These are phyloP conservation scores for Scenedesmus sp. DNA, from an alignment of 163 green algal species.

Conservation along the genomic window DNA sequence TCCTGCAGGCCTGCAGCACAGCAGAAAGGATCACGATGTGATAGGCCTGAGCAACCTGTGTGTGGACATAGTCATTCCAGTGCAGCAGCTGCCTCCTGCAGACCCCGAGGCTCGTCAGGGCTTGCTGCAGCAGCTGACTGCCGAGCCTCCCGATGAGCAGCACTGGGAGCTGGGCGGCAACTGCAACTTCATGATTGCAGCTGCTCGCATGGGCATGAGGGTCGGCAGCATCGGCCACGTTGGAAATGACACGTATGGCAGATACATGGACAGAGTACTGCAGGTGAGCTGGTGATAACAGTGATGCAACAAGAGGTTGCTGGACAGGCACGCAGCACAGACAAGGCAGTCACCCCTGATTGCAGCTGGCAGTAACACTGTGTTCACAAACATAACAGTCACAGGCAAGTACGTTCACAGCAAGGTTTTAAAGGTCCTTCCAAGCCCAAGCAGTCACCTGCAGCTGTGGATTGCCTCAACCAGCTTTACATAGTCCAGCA, in stretches of 20 bases:
- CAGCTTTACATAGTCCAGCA: too few species aligned
- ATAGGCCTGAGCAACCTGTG: slow-evolving; percentile 92
- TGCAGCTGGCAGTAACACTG: not conserved
- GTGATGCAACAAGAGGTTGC: not conserved
- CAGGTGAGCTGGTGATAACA: slow-evolving; percentile 57
- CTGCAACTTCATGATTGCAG: slow-evolving; percentile 94
- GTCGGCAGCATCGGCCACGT: slow-evolving; percentile 84
- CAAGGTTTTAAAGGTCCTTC: too few species aligned
- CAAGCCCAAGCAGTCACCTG: too few species aligned
- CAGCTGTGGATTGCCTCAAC: too few species aligned
- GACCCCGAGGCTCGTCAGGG: slow-evolving; percentile 48
- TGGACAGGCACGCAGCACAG: not conserved
- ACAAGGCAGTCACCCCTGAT: not conserved
- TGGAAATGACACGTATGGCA: slow-evolving; percentile 85
- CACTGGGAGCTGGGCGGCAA: slow-evolving; percentile 88
- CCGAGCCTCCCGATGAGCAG: slow-evolving; percentile 32
- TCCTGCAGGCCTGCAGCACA: not conserved
- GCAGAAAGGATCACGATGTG: slow-evolving; percentile 66
- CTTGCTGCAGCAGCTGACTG: slow-evolving; percentile 68
- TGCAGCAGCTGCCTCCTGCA: slow-evolving; percentile 71
- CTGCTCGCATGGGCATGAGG: slow-evolving; percentile 76
- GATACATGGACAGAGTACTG: slow-evolving; percentile 85
- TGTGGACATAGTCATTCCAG: slow-evolving; percentile 85
- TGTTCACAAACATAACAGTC: too few species aligned
- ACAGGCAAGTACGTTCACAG: too few species aligned